These are phyloP conservation scores for Akanthomyces dipterigenus DNA, from an alignment of 2,329 filamentous ascomycete species.

Conservation along the genomic window DNA sequence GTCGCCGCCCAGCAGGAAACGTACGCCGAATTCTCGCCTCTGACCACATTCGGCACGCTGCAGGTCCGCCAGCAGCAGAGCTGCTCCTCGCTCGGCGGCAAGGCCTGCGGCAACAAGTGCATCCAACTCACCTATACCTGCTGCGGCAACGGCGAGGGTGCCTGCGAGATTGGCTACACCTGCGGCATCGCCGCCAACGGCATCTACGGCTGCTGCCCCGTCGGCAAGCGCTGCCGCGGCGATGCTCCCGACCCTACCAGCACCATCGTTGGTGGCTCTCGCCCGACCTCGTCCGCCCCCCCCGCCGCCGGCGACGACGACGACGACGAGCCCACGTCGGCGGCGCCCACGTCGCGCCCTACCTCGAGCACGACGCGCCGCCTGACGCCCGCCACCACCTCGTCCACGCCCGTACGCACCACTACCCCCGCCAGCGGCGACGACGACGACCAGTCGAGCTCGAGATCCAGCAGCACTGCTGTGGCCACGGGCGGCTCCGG, in stretches of 20 bases:
- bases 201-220: constrained; percentile 17
- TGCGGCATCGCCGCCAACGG: constrained; percentile 16
- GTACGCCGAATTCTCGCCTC: background rate
- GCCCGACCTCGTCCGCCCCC: background rate
- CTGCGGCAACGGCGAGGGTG: constrained; percentile 16
- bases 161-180: constrained; percentile 12
- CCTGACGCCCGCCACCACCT: background rate
- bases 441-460: background rate
- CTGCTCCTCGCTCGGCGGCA: constrained; percentile 4
- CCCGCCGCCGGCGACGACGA: background rate
- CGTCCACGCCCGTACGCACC: background rate
- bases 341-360: background rate
- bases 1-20: constrained; percentile 6
- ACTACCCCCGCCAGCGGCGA: background rate
- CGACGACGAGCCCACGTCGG: background rate
- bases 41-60: background rate
- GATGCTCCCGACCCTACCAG: constrained; percentile 13
- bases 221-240: constrained; percentile 15
- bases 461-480: background rate
- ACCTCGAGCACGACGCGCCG: background rate
- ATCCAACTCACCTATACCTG: constrained; percentile 14
- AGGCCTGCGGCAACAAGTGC: constrained; percentile 16
- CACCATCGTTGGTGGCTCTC: background rate
- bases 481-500: background rate
- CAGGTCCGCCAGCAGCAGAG: background rate